phyloP scores from a whole-genome alignment of 2,329 filamentous ascomycete genomes.

The Claviceps purpurea region DNA sequence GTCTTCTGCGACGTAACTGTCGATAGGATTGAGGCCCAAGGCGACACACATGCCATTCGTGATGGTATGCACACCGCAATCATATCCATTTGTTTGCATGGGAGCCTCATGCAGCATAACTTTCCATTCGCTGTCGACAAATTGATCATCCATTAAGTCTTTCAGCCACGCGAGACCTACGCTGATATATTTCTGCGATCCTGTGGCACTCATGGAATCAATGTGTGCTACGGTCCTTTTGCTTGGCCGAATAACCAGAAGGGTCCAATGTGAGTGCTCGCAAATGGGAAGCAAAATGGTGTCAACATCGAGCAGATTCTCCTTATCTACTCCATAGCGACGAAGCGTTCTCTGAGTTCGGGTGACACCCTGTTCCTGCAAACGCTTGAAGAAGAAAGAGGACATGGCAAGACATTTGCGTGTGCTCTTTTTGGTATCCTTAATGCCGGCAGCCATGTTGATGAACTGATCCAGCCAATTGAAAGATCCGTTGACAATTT shows the following conservation, averaged over 20 bases:
- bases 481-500: constrained; percentile 57
- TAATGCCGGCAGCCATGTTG: constrained; percentile 42
- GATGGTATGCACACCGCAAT: constrained; percentile 68
- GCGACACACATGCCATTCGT: constrained; percentile 56
- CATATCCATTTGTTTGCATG: constrained; percentile 51
- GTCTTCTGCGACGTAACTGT: constrained; percentile 35
- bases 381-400: constrained; percentile 50
- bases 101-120: constrained; percentile 36
- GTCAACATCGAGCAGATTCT: constrained; percentile 51
- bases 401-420: constrained; percentile 51
- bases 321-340: constrained; percentile 40
- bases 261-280: constrained; percentile 53
- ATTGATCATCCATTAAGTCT: constrained; percentile 40
- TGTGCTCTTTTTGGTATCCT: constrained; percentile 28
- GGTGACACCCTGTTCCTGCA: constrained; percentile 33
- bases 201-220: constrained; percentile 44
- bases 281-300: constrained; percentile 60
- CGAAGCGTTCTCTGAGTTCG: constrained; percentile 42
- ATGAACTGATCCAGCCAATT: constrained; percentile 44
- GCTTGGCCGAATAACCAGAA: constrained; percentile 51
- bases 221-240: constrained; percentile 51
- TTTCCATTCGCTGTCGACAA: constrained; percentile 46
- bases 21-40: constrained; percentile 37
- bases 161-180: constrained; percentile 41
- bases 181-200: constrained; percentile 25